Evolutionary conservation across 2,329 filamentous ascomycete genomes (phyloP), one percentile per base, ranked within the genome.

Genomic region (Ilyonectria robusta): DNA sequence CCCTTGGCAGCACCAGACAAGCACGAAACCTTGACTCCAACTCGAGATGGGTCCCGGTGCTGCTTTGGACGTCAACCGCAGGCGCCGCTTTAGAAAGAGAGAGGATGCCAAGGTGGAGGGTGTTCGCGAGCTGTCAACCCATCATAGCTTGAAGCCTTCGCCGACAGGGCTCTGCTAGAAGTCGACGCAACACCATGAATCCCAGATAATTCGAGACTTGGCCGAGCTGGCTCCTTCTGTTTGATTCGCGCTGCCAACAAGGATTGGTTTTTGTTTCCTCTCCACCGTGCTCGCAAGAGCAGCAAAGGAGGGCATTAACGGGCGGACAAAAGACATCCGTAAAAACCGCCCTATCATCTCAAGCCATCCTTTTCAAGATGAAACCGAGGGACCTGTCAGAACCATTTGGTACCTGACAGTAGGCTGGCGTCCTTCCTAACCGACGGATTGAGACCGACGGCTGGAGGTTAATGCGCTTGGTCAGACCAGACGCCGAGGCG

Each of bases 251-350:
- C 88, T 91, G 89, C 91, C 93, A 91, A 93, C 92, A 81, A 86
- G 91, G 94, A 97, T 92, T 90, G 84, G 93, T 96, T 94, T 98
- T 97, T 97, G 92, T 85, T 92, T 95, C 92, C 93, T 91, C 92
- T 90, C 89, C 89, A 77, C 76, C 78, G 70, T 37, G 76, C 75
- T 73, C 69, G 51, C 60, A 75, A 61, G 75, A 78, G 78, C 77
- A 76, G 78, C 76, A 78, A 79, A 81, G 88, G 89, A 91, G 90
- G 92, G 92, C 90, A 82, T 84, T 83, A 78, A 77, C 84, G 86
- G 91, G 87, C 93, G 93, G 88, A 92, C 93, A 97, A 98, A 97
- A 89, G 83, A 95, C 94, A 91, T 97, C 94, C 87, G 86, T 87
- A 97, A 98, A 98, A 97, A 90, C 89, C 94, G 93, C 89, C 84